These are phyloP conservation scores for Diddensiella transvaalensis DNA, from an alignment of 805 yeast genomes.

Conservation along the genomic window DNA sequence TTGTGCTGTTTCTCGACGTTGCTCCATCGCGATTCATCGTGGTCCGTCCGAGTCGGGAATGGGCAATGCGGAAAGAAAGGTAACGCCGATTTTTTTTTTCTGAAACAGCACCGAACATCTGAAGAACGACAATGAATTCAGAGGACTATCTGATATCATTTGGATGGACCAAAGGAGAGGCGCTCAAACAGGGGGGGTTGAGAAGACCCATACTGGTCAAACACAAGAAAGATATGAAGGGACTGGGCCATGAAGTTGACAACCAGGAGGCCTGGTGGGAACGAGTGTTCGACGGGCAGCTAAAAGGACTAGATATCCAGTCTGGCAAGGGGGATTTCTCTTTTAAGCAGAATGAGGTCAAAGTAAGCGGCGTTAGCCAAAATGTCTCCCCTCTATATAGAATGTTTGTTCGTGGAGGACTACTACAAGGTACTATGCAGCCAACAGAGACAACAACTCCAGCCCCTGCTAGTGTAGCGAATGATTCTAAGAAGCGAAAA, in stretches of 20 bases:
- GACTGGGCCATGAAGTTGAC: slow-evolving; percentile 72
- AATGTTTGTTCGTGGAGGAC: slow-evolving; percentile 86
- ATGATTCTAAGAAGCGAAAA: slow-evolving; percentile 8
- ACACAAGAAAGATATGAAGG: slow-evolving; percentile 87
- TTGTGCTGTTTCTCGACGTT: too few relatives aligned
- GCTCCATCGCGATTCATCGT: too few relatives aligned
- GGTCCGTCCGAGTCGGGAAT: too few relatives aligned
- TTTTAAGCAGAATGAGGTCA: slow-evolving; percentile 54
- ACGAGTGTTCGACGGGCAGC: slow-evolving; percentile 86
- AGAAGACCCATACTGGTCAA: slow-evolving; percentile 82
- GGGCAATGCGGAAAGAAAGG: too few relatives aligned
- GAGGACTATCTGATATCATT: slow-evolving; percentile 64
- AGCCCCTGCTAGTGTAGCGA: slow-evolving; percentile 26
- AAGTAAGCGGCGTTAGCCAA: slow-evolving; percentile 42
- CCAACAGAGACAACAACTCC: slow-evolving; percentile 13
- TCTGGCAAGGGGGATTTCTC: slow-evolving; percentile 38
- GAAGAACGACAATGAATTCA: slow-evolving; percentile 57
- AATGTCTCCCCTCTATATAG: slow-evolving; percentile 69
- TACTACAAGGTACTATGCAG: slow-evolving; percentile 59
- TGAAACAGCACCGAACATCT: too few relatives aligned
- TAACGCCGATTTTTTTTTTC: too few relatives aligned
- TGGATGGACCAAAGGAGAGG: slow-evolving; percentile 94
- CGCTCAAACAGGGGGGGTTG: slow-evolving; percentile 72
- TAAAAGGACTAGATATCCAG: slow-evolving; percentile 66
- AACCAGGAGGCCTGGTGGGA: slow-evolving; percentile 98